Conservation (phyloP, 179 eudicot genomes). For the Nepenthes alata region DNA sequence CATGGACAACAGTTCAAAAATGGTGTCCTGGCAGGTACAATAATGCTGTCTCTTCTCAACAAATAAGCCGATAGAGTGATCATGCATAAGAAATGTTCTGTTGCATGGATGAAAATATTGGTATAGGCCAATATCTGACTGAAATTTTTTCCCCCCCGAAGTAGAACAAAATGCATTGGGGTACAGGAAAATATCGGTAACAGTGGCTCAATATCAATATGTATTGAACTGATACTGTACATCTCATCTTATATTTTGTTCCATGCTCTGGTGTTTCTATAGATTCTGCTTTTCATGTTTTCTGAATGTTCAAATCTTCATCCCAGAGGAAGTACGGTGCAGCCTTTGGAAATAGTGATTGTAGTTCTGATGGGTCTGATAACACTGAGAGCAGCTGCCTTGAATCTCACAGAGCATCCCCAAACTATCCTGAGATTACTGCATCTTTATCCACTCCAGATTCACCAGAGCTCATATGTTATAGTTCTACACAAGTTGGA, state of each 20-base stretch:
- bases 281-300: conserved; percentile 6
- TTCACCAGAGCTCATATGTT: conserved; percentile 12
- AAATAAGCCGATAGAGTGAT: background rate
- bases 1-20: conserved; percentile 17
- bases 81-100: too few species aligned
- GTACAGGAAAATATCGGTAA: too few species aligned
- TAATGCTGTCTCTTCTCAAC: background rate
- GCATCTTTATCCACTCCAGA: conserved; percentile 13
- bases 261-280: background rate
- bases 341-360: conserved; percentile 21
- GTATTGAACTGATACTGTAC: too few species aligned
- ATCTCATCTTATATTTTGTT: background rate
- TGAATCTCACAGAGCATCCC: conserved; percentile 17
- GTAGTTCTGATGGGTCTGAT: conserved; percentile 36
- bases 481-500: background rate
- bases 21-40: conserved; percentile 30
- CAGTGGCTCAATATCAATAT: too few species aligned
- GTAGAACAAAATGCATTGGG: too few species aligned
- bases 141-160: too few species aligned
- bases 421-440: conserved; percentile 17
- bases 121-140: too few species aligned
- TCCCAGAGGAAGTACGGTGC: conserved; percentile 34
- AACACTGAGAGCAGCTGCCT: conserved; percentile 37
- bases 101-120: too few species aligned
- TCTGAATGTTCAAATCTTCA: conserved; percentile 2